These are phyloP conservation scores for Lachnellula occidentalis DNA, from an alignment of 2,329 filamentous ascomycete species.

Conservation along the genomic window DNA sequence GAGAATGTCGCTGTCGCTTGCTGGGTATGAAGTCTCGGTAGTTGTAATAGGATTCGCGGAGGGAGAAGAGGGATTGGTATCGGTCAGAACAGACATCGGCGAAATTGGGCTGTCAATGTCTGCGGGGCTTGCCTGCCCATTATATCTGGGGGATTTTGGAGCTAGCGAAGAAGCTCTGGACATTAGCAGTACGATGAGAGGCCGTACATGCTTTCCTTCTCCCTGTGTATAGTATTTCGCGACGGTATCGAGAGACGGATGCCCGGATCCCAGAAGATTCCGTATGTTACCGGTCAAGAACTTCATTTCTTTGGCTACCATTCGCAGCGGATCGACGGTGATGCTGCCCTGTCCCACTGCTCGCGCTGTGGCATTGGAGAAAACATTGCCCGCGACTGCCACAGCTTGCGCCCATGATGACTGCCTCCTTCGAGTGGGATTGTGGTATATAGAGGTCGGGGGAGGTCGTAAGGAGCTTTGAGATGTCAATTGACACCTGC, in stretches of 20 bases:
- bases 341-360: conserved; percentile 58
- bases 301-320: conserved; percentile 95
- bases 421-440: conserved; percentile 41
- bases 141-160: conserved; percentile 52
- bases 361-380: conserved; percentile 57
- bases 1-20: conserved; percentile 62
- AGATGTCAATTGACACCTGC: conserved; percentile 34
- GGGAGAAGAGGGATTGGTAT: conserved; percentile 68
- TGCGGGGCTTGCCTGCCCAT: conserved; percentile 25
- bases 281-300: conserved; percentile 90
- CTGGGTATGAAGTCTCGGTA: conserved; percentile 27
- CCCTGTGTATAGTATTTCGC: conserved; percentile 98
- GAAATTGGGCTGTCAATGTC: conserved; percentile 57
- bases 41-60: conserved; percentile 47
- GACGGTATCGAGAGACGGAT: conserved; percentile 88
- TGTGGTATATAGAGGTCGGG: conserved; percentile 21
- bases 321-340: conserved; percentile 78
- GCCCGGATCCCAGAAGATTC: conserved; percentile 86
- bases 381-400: conserved; percentile 63
- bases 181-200: conserved; percentile 93
- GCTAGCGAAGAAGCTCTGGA: conserved; percentile 82
- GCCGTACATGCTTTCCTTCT: conserved; percentile 94
- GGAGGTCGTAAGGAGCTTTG: conserved; percentile 8
- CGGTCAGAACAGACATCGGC: conserved; percentile 59
- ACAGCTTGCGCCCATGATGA: conserved; percentile 76